Conservation (phyloP, 768 basidiomycete genomes). For the Trametes cinnabarina region DNA sequence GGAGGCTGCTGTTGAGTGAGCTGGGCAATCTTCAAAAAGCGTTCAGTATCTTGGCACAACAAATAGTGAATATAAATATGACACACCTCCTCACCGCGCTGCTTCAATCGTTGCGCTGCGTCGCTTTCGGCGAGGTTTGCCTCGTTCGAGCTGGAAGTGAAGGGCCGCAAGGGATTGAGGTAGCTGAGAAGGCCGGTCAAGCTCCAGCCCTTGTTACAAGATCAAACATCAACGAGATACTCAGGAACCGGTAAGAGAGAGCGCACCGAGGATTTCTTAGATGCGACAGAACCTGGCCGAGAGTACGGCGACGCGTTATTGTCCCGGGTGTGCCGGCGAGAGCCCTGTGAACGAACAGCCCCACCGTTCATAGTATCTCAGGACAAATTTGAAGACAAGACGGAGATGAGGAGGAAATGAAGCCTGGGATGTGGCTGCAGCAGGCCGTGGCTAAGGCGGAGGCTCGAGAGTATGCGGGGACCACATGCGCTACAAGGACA, state of each 20-base stretch:
- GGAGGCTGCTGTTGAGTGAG: background rate
- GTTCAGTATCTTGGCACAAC: background rate
- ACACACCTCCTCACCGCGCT: constrained; percentile 14
- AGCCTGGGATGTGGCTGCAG: constrained; percentile 2
- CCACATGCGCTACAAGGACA: constrained; percentile 10
- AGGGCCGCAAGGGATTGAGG: constrained; percentile 48
- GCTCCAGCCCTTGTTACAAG: constrained; percentile 41
- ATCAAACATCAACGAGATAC: constrained; percentile 28
- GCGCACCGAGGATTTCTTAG: constrained; percentile 46
- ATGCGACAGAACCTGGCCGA: constrained; percentile 32
- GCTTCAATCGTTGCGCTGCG: constrained; percentile 9
- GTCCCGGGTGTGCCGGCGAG: constrained; percentile 17
- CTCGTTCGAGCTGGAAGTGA: constrained; percentile 8
- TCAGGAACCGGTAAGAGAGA: constrained; percentile 6
- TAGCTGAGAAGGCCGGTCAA: constrained; percentile 48
- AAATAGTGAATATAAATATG: background rate
- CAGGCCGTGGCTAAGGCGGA: background rate
- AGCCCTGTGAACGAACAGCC: constrained; percentile 8
- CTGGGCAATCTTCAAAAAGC: background rate
- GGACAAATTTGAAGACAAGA: background rate
- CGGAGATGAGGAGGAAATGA: background rate
- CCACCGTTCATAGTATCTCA: constrained; percentile 17
- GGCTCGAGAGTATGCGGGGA: constrained; percentile 6
- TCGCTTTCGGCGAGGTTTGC: background rate
- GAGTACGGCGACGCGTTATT: constrained; percentile 53